phyloP scores from a whole-genome alignment of 805 yeast species.

The Yarrowia sp. region DNA sequence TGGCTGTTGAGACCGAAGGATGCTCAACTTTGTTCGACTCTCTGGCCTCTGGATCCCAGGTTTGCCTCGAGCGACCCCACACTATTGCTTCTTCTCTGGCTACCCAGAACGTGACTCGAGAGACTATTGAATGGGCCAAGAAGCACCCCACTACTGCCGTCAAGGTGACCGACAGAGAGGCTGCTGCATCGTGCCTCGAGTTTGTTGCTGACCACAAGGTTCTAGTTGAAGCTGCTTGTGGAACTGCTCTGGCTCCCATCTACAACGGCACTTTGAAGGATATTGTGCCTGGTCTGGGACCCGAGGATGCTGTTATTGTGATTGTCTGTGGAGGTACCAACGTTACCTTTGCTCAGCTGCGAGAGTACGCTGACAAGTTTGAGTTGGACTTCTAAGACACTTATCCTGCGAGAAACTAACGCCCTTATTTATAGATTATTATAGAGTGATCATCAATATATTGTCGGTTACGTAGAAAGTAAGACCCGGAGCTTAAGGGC shows the following conservation, averaged over 20 bases:
- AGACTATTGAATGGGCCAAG: slow-evolving; percentile 57
- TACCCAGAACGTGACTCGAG: slow-evolving; percentile 61
- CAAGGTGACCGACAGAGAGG: slow-evolving; percentile 61
- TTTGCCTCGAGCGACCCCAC: slow-evolving; percentile 53
- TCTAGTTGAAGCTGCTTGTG: slow-evolving; percentile 76
- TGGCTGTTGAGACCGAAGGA: slow-evolving; percentile 65
- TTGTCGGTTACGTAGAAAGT: neutral
- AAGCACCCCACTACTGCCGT: slow-evolving; percentile 54
- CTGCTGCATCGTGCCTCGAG: slow-evolving; percentile 59
- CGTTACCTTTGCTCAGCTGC: slow-evolving; percentile 44
- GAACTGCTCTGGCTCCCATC: slow-evolving; percentile 64
- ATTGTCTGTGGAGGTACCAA: slow-evolving; percentile 67
- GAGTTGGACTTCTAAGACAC: slow-evolving; percentile 41
- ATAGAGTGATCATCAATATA: slow-evolving; percentile 11
- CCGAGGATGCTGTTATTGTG: slow-evolving; percentile 58
- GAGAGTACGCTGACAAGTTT: slow-evolving; percentile 44
- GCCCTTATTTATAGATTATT: slow-evolving; percentile 21
- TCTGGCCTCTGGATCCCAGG: slow-evolving; percentile 55
- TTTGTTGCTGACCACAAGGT: slow-evolving; percentile 60
- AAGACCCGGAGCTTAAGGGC: neutral
- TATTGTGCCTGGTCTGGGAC: slow-evolving; percentile 44
- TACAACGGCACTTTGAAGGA: slow-evolving; percentile 44
- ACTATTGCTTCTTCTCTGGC: slow-evolving; percentile 73
- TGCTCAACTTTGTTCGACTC: slow-evolving; percentile 66
- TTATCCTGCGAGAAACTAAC: neutral